phyloP scores from a whole-genome alignment of 257 asterid species.

The Lithospermum erythrorhizon region DNA sequence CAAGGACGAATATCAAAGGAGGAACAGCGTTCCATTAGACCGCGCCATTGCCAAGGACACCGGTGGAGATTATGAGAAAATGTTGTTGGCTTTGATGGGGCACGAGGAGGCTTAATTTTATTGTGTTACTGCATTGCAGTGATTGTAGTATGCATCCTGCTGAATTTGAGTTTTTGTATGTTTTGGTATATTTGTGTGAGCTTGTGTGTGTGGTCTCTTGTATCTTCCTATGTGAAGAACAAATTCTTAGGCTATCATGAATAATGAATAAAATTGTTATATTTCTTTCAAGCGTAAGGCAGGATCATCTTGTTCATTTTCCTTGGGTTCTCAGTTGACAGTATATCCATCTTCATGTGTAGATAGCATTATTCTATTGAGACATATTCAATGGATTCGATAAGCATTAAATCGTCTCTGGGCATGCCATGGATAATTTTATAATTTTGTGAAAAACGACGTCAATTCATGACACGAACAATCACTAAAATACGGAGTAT shows the following conservation, averaged over 20 bases:
- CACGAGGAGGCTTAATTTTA: slow-evolving; percentile 16
- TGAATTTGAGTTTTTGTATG: neutral
- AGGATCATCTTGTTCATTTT: too few species aligned
- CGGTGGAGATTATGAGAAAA: slow-evolving; percentile 69
- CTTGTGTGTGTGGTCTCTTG: neutral
- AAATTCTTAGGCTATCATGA: neutral
- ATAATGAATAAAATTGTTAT: too few species aligned
- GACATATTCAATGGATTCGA: too few species aligned
- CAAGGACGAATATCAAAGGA: slow-evolving; percentile 35
- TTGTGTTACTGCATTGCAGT: neutral
- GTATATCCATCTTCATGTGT: too few species aligned
- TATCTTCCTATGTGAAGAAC: neutral
- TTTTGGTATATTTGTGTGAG: neutral
- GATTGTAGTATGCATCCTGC: neutral
- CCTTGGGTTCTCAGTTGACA: too few species aligned
- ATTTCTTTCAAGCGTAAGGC: too few species aligned
- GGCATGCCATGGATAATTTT: too few species aligned
- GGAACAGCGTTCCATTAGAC: slow-evolving; percentile 73
- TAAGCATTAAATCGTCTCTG: too few species aligned
- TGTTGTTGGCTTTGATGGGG: slow-evolving; percentile 77
- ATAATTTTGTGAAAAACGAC: too few species aligned
- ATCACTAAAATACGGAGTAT: too few species aligned
- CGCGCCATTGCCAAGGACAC: slow-evolving; percentile 81
- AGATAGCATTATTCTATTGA: too few species aligned
- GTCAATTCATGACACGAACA: too few species aligned